Percentiles rank a stretch among this genome's conserved stretches.
These are phyloP conservation scores for Monosporascus sp. DNA, from an alignment of 2,329 filamentous ascomycete species.

Conservation along the genomic window DNA sequence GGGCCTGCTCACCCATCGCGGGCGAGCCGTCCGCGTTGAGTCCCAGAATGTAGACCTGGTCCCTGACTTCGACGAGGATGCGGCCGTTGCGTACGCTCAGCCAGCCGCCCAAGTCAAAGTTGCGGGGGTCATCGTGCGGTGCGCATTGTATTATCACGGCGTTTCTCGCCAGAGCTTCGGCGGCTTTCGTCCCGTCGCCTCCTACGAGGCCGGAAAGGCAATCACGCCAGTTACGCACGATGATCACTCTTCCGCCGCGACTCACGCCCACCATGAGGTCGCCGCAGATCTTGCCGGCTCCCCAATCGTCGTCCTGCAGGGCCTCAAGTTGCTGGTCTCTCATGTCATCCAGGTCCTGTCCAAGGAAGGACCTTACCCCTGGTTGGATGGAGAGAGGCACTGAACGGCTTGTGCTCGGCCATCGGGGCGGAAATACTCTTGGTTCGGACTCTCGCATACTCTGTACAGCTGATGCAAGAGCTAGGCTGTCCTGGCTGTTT, in stretches of 20 bases:
- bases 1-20: slow-evolving; percentile 10
- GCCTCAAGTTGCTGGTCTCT: neutral
- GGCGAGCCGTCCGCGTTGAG: slow-evolving; percentile 30
- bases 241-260: slow-evolving; percentile 34
- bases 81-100: slow-evolving; percentile 35
- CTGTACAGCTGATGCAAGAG: neutral
- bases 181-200: slow-evolving; percentile 5
- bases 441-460: neutral
- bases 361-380: neutral
- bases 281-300: slow-evolving; percentile 37
- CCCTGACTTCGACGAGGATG: slow-evolving; percentile 38
- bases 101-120: slow-evolving; percentile 42
- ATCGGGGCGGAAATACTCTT: slow-evolving; percentile 1
- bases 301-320: slow-evolving; percentile 39
- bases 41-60: slow-evolving; percentile 36
- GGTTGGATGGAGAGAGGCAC: slow-evolving; percentile 22
- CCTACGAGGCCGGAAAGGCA: slow-evolving; percentile 16
- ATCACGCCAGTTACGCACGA: slow-evolving; percentile 38
- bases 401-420: slow-evolving; percentile 20
- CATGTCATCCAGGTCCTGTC: neutral
- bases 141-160: slow-evolving; percentile 36
- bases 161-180: slow-evolving; percentile 17
- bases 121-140: slow-evolving; percentile 25
- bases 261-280: slow-evolving; percentile 38
- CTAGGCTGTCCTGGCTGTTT: slow-evolving; percentile 1